A percentile compares a stretch with the other conserved stretches of the same genome.
Evolutionary conservation across 2,329 filamentous ascomycete species (phyloP).

Genomic region (Epichloe hybrida): DNA sequence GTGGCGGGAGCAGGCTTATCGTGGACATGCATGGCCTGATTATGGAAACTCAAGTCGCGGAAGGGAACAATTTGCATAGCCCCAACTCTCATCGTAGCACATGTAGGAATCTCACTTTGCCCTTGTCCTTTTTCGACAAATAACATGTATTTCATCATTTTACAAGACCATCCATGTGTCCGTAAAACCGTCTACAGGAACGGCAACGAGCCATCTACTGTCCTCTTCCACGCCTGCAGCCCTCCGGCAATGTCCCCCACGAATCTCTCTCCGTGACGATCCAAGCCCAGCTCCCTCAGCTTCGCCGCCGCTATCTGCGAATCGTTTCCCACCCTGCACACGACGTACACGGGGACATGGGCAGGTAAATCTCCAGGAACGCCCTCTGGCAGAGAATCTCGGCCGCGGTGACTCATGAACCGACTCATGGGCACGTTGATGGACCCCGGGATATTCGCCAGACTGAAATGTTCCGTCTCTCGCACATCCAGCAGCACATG

Average conservation of each 20-base stretch:
- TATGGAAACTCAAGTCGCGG: background rate
- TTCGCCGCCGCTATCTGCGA: slow-evolving; percentile 57
- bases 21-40: background rate
- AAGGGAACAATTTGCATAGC: background rate
- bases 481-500: slow-evolving; percentile 70
- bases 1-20: background rate
- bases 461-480: slow-evolving; percentile 70
- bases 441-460: slow-evolving; percentile 63
- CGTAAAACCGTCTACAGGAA: too few species aligned
- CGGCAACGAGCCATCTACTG: slow-evolving; percentile 46
- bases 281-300: slow-evolving; percentile 48
- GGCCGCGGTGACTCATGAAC: slow-evolving; percentile 39
- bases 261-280: slow-evolving; percentile 36
- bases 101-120: slow-evolving; percentile 1
- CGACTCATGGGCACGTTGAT: slow-evolving; percentile 51
- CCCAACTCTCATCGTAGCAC: slow-evolving; percentile 6
- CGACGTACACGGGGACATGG: slow-evolving; percentile 49
- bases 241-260: slow-evolving; percentile 63
- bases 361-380: slow-evolving; percentile 24
- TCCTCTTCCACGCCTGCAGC: slow-evolving; percentile 56
- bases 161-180: too few species aligned
- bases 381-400: slow-evolving; percentile 16
- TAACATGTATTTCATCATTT: background rate
- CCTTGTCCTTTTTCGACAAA: background rate
- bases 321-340: slow-evolving; percentile 67